Evolutionary conservation across 345 rosid species (phyloP).

Genomic region (Ricinus communis): DNA sequence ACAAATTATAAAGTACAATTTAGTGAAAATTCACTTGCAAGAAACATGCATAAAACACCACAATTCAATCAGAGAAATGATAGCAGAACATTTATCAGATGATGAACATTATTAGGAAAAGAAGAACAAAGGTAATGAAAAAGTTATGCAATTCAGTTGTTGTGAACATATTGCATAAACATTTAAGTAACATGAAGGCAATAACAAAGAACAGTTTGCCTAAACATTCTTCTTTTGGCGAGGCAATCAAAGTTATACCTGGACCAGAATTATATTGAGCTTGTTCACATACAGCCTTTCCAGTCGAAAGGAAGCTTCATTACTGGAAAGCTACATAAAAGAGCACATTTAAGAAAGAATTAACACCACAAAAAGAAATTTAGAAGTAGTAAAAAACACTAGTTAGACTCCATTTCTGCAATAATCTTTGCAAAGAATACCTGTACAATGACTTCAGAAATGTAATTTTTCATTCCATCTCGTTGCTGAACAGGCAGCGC

Average conservation of each 20-base stretch:
- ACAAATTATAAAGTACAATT: neutral
- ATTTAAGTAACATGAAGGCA: neutral
- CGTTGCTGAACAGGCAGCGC: constrained; percentile 94
- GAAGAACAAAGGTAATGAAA: neutral
- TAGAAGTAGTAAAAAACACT: neutral
- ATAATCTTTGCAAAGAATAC: constrained; percentile 29
- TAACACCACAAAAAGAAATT: neutral
- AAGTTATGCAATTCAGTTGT: neutral
- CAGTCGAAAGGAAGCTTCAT: constrained; percentile 73
- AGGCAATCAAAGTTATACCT: constrained; percentile 47
- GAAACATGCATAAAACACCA: neutral
- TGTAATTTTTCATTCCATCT: constrained; percentile 99
- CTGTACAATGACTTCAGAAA: constrained; percentile 98
- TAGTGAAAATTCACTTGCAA: neutral
- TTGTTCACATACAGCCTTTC: constrained; percentile 96
- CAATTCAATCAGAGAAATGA: neutral
- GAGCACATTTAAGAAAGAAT: constrained; percentile 13
- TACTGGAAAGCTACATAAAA: constrained; percentile 75
- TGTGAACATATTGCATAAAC: neutral
- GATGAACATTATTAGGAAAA: neutral
- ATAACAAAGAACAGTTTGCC: neutral
- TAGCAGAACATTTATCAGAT: neutral
- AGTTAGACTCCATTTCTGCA: neutral
- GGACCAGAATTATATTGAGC: constrained; percentile 89
- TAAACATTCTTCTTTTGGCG: neutral